phyloP scores from a whole-genome alignment of 176 grass and related monocot genomes.

The Cenchrus fungigraminus region DNA sequence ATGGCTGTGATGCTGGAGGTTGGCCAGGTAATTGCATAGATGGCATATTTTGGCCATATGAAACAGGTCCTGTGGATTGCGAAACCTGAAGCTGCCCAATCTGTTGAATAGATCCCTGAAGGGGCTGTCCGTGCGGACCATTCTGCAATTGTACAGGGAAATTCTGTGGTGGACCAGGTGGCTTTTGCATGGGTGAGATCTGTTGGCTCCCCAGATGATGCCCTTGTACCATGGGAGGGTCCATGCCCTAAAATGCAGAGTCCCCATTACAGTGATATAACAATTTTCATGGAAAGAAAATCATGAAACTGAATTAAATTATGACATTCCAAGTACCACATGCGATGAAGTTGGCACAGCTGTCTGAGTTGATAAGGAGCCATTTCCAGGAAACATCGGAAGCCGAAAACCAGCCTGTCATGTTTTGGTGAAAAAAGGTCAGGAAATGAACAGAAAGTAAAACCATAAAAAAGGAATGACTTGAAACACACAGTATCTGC shows the following conservation, averaged over 20 bases:
- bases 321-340: slow-evolving; percentile 56
- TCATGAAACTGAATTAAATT: slow-evolving; percentile 10
- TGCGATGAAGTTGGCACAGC: slow-evolving; percentile 63
- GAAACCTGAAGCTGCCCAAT: slow-evolving; percentile 67
- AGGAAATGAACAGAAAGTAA: slow-evolving; percentile 35
- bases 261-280: slow-evolving; percentile 21
- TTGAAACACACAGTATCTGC: slow-evolving; percentile 69
- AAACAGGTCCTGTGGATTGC: slow-evolving; percentile 63
- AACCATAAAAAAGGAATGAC: slow-evolving; percentile 30
- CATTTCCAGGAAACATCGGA: slow-evolving; percentile 57
- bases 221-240: slow-evolving; percentile 59
- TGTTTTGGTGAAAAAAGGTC: slow-evolving; percentile 32
- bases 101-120: slow-evolving; percentile 48
- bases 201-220: slow-evolving; percentile 69
- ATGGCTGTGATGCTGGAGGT: slow-evolving; percentile 56
- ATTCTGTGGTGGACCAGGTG: slow-evolving; percentile 57
- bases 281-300: slow-evolving; percentile 31
- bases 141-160: slow-evolving; percentile 61
- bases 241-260: slow-evolving; percentile 63
- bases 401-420: slow-evolving; percentile 63
- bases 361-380: slow-evolving; percentile 61
- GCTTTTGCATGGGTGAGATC: slow-evolving; percentile 72
- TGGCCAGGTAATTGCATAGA: slow-evolving; percentile 76
- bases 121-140: slow-evolving; percentile 58
- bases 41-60: slow-evolving; percentile 67